phyloP scores from a whole-genome alignment of 2,329 filamentous ascomycete species.

The Xylariaceae sp. region DNA sequence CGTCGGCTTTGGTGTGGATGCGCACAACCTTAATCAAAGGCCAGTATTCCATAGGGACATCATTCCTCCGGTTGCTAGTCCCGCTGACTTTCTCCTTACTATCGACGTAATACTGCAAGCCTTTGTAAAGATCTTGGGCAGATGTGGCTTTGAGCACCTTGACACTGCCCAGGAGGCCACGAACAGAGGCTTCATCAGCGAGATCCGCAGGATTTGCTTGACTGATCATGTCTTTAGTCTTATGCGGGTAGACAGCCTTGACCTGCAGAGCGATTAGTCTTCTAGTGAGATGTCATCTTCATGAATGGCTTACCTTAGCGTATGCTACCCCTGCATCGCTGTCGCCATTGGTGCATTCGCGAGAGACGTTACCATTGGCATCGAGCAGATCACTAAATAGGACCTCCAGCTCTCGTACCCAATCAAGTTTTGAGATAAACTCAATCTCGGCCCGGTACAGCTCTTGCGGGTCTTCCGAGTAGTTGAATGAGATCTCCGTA shows the following conservation, averaged over 20 bases:
- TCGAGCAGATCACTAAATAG: constrained; percentile 46
- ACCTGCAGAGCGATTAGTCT: constrained; percentile 12
- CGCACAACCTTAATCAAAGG: constrained; percentile 37
- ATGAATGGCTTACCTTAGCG: no score
- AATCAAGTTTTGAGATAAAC: constrained; percentile 49
- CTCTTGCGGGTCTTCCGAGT: constrained; percentile 29
- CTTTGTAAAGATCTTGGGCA: constrained; percentile 37
- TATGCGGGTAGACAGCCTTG: constrained; percentile 31
- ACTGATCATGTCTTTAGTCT: constrained; percentile 7
- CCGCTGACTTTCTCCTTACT: constrained; percentile 41
- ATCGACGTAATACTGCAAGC: constrained; percentile 48
- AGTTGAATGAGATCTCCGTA: constrained; percentile 58
- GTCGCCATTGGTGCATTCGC: no score
- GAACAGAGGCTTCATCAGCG: constrained; percentile 34
- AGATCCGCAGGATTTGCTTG: constrained; percentile 32
- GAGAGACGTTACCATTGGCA: constrained; percentile 33
- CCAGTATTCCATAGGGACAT: constrained; percentile 28
- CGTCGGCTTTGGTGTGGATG: constrained; percentile 45
- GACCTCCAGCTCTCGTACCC: constrained; percentile 46
- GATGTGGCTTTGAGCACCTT: constrained; percentile 33
- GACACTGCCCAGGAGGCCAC: constrained; percentile 41
- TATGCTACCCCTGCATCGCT: constrained; percentile 35
- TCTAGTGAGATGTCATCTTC: no score
- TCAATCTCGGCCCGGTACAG: constrained; percentile 53
- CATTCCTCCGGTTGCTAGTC: constrained; percentile 3